These are phyloP conservation scores for Lophiostoma macrostomum DNA, from an alignment of 495 filamentous ascomycete genomes.

Conservation along the genomic window DNA sequence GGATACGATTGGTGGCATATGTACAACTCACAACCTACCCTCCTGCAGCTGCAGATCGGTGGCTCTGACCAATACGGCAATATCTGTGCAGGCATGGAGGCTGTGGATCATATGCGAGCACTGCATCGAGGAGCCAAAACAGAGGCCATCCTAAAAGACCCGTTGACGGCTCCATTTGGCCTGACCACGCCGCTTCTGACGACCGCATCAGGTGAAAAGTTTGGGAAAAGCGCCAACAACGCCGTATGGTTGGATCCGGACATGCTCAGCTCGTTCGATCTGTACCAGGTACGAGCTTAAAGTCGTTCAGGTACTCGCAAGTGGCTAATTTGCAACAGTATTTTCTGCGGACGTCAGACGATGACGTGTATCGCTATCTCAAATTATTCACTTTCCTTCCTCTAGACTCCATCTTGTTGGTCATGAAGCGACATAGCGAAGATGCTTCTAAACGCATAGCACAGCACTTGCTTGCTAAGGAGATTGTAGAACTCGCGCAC, in stretches of 20 bases:
- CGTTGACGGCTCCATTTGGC: conserved; percentile 59
- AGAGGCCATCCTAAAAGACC: conserved; percentile 30
- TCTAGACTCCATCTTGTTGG: conserved; percentile 54
- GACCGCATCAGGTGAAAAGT: conserved; percentile 79
- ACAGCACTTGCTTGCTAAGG: conserved; percentile 75
- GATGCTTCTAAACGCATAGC: conserved; percentile 69
- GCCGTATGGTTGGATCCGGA: conserved; percentile 87
- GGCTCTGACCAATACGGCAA: conserved; percentile 97
- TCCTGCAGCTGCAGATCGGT: conserved; percentile 80
- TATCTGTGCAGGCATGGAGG: conserved; percentile 85
- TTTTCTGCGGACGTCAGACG: conserved; percentile 80
- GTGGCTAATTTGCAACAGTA: conserved; percentile 49
- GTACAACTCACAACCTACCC: conserved; percentile 57
- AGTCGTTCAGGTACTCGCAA: neutral
- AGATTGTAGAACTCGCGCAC: conserved; percentile 77
- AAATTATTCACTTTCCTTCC: conserved; percentile 91
- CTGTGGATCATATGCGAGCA: conserved; percentile 65
- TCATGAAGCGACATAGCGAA: conserved; percentile 63
- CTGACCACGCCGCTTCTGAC: conserved; percentile 89
- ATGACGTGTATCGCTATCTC: conserved; percentile 72
- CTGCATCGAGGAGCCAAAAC: conserved; percentile 41
- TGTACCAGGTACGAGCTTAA: conserved; percentile 65
- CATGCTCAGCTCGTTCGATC: conserved; percentile 76
- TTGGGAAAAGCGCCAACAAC: conserved; percentile 93
- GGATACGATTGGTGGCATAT: conserved; percentile 96